A percentile compares a stretch with the other conserved stretches of the same genome.
phyloP scores from a whole-genome alignment of 345 rosid genomes.

The Eucalyptus tenuipes region DNA sequence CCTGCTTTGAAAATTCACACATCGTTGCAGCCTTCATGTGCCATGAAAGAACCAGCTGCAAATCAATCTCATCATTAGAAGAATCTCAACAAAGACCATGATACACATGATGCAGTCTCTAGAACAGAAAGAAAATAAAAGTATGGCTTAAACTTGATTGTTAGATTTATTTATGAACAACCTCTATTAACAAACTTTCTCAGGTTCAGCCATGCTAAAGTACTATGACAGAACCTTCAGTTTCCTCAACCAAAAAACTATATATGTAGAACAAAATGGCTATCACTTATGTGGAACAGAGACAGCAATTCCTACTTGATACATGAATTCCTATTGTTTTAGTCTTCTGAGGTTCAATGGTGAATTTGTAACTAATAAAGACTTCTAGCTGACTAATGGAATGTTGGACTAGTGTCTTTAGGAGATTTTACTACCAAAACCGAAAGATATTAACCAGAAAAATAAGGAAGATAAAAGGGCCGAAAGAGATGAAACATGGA shows the following conservation, averaged over 20 bases:
- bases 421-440: neutral
- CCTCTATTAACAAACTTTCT: neutral
- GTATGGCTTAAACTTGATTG: neutral
- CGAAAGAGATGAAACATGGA: neutral
- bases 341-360: neutral
- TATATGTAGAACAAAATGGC: neutral
- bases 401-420: neutral
- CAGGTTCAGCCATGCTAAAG: neutral
- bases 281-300: neutral
- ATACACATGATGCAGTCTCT: neutral
- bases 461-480: neutral
- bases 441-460: neutral
- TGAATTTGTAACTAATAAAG: neutral
- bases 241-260: neutral
- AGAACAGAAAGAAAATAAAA: neutral
- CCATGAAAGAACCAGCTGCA: conserved; percentile 95
- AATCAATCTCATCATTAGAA: neutral
- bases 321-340: neutral
- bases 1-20: conserved; percentile 92
- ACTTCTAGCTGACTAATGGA: neutral
- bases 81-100: neutral
- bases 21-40: conserved; percentile 99
- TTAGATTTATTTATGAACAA: neutral
- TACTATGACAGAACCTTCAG: neutral
- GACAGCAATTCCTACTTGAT: neutral